Conservation (phyloP, 768 basidiomycete genomes). For the Mycena galericulata region DNA sequence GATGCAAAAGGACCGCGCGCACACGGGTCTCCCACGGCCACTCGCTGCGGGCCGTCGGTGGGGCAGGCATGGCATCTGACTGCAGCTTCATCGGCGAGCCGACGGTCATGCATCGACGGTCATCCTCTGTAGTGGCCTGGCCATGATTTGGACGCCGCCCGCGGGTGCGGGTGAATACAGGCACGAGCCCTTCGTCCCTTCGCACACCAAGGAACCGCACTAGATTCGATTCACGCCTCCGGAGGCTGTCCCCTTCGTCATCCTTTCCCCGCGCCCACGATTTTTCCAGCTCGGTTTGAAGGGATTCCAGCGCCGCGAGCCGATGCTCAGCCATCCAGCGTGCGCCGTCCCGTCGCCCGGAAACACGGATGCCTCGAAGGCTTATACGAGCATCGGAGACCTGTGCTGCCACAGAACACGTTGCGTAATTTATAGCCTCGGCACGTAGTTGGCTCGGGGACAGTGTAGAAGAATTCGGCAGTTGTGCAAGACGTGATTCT, state of each 20-base stretch:
- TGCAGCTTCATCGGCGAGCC: constrained; percentile 32
- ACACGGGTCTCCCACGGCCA: constrained; percentile 36
- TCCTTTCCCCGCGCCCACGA: not conserved
- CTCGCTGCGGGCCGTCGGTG: constrained; percentile 11
- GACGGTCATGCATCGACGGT: constrained; percentile 12
- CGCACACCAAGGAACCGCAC: constrained; percentile 24
- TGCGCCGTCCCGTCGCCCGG: constrained; percentile 16
- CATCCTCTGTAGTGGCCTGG: not conserved
- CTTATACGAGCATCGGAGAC: constrained; percentile 13
- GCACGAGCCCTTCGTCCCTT: constrained; percentile 17
- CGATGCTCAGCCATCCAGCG: constrained; percentile 35
- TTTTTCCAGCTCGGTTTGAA: constrained; percentile 12
- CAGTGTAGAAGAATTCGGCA: not conserved
- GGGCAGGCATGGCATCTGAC: constrained; percentile 1
- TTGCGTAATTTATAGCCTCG: constrained; percentile 17
- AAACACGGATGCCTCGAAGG: not conserved
- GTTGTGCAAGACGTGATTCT: constrained; percentile 23
- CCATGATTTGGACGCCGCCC: constrained; percentile 1
- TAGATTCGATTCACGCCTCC: constrained; percentile 24
- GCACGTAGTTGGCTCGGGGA: constrained; percentile 14
- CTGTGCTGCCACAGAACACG: constrained; percentile 14
- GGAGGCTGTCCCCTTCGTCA: not conserved
- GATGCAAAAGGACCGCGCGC: constrained; percentile 30
- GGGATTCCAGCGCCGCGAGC: constrained; percentile 17
- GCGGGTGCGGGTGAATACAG: constrained; percentile 26